Percentiles rank a stretch among this genome's conserved stretches.
Conservation (phyloP, 805 yeast species). For the Ogataea populi-albae region DNA sequence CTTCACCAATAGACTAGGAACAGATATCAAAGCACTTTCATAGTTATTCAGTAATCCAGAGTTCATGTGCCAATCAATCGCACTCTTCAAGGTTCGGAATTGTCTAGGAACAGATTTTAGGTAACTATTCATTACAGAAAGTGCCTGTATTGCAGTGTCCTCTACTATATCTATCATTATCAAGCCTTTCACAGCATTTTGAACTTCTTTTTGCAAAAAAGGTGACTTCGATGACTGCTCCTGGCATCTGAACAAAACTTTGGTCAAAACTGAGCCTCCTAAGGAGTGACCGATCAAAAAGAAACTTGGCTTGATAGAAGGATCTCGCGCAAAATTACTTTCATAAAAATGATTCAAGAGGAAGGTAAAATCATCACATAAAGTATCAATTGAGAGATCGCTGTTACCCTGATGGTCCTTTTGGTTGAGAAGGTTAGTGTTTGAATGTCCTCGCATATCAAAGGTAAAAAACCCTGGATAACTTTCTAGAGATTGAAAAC, state of each 20-base stretch:
- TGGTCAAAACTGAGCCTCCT: conserved; percentile 84
- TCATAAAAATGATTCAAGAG: conserved; percentile 42
- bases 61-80: conserved; percentile 80
- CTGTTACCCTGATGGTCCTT: conserved; percentile 1
- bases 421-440: conserved; percentile 33
- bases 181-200: conserved; percentile 54
- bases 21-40: conserved; percentile 69
- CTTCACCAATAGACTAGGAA: conserved; percentile 59
- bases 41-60: conserved; percentile 51
- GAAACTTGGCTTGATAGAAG: conserved; percentile 34
- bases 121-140: conserved; percentile 64
- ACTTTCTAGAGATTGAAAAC: conserved; percentile 26
- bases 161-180: conserved; percentile 89
- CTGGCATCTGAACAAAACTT: conserved; percentile 34
- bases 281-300: conserved; percentile 84
- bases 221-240: conserved; percentile 8
- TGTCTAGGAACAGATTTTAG: conserved; percentile 59
- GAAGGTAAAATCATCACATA: conserved; percentile 56
- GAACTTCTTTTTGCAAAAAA: conserved; percentile 8
- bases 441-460: conserved; percentile 88
- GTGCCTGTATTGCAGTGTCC: conserved; percentile 77
- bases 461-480: conserved; percentile 64
- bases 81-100: conserved; percentile 53
- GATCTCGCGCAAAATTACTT: conserved; percentile 11
- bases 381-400: conserved; percentile 44